Evolutionary conservation across 805 yeast genomes (phyloP), one percentile per base, ranked within the genome.

Genomic region (Debaryomyces tyrocola): DNA sequence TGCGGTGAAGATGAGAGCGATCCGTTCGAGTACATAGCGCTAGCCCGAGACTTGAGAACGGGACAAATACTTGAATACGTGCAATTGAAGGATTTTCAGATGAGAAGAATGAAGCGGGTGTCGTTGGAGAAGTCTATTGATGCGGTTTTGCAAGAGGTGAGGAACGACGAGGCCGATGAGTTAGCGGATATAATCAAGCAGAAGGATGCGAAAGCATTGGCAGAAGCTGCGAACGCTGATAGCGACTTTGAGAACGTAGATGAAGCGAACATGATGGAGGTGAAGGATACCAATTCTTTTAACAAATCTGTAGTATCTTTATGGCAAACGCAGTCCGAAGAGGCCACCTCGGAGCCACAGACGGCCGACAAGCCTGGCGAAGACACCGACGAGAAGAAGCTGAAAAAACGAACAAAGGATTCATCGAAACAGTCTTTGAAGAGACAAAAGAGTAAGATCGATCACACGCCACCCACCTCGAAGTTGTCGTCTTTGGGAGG

Each of bases 401-500:
- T 74, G 2, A 79, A 78, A 58, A 83, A 84, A 57, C 66, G 85
- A 58, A 52, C 79, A 5, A 82, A 79, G 51, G 82, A 77, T 7
- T 44, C 69, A 50, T 38, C 60, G 61, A 74, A 76, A 50, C 54
- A 53, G 34, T 11, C 45, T 7, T 35, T 45, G 34, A 69, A 67
- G 45, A 58, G 59, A 43, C 60, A 56, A 29, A 69, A 69, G 55
- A 63, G 62, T 45, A 75, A 73, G 48, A 77, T 77, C 50, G 85
- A 83, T 57, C 79, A 87, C 67, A 69, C 84, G 11, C 87, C 90
- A 33, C 95, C 96, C 17, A 68, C 78, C 2, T 66, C 83, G 0
- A 80, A 84, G 3, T 69, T 94, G 24, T 74, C 86, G 4, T 83
- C 90, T 28, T 69, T 94, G 11, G 99, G 99, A 21, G 99, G 99